Base-by-base conservation (phyloP, 202 grass and related monocot species). In the Elaeis oleifera region DNA sequence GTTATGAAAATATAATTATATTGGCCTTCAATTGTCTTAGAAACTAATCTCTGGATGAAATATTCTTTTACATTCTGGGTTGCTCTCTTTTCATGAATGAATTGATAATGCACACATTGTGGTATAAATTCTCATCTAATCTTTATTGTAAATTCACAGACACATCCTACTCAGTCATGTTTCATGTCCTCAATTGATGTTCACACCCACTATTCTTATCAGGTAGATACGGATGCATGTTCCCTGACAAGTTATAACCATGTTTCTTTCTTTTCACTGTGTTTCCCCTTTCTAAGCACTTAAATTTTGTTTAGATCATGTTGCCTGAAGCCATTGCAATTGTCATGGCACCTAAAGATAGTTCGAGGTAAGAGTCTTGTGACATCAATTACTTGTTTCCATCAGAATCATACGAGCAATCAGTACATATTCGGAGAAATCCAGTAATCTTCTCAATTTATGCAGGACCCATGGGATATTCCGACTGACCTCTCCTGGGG, bases 141-240 rank as follows among this genome's bases (percentile, higher is more conserved):
- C 20, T 69, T 48, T 60, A 54, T 59, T n/a, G 39, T 65, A 27
- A 65, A 27, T 71, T 31, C 64, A 48, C 71, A 84, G 81, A 84
- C 75, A 17, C 81, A 84, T 75, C 81, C 81, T 22, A 84, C 75
- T 17, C 81, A 84, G 59, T 79, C 81, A 54, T 79, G 81, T 61
- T 84, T 84, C 54, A 84, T 84, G 81, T 84, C 81, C 48, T 84
- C 81, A 7, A 70, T 84, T 36, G 81, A 84, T 75, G 26, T 84
- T 53, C 81, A 84, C 59, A 79, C 81, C 15, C 81, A 84, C 23
- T 84, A 84, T 50, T 84, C 81, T 50, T 84, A 84, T 23, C 81
- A 79, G 75, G 81, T 79, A 65, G 4, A 24, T 9, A 13, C 36
- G 9, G 5, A 31, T 44, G 36, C 3, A 13, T 14, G 36, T 44